Evolutionary conservation across 257 asterid genomes (phyloP).

Genomic region (Lycium ferocissimum): DNA sequence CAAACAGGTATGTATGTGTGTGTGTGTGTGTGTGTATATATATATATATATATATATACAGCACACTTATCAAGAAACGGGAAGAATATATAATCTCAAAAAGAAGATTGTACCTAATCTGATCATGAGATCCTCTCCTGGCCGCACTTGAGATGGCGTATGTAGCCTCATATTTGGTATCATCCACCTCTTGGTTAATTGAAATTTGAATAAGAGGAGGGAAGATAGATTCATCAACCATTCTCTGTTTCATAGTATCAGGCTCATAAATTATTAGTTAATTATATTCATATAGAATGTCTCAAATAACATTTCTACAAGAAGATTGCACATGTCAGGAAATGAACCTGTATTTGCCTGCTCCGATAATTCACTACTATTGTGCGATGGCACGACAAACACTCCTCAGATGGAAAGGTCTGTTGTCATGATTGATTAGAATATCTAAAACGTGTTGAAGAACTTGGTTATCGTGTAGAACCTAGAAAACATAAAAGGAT

Average conservation of each 20-base stretch:
- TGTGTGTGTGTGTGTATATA: too few relatives aligned
- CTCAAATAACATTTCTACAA: not conserved
- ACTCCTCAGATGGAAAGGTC: not conserved
- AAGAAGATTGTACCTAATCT: conserved; percentile 22
- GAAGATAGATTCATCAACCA: conserved; percentile 6
- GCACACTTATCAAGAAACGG: not conserved
- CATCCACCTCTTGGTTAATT: not conserved
- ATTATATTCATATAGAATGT: not conserved
- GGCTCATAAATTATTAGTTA: not conserved
- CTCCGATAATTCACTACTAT: not conserved
- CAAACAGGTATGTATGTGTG: not conserved
- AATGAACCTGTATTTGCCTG: conserved; percentile 27
- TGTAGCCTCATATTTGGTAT: conserved; percentile 10
- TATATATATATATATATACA: not conserved
- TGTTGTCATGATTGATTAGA: not conserved
- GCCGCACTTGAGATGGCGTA: not conserved
- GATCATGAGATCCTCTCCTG: conserved; percentile 13
- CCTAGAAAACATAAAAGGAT: not conserved
- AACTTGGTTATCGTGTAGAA: conserved; percentile 19
- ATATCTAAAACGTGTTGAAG: conserved; percentile 19
- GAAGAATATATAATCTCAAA: not conserved
- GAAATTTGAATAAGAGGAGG: not conserved
- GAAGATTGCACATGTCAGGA: not conserved
- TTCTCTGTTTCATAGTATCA: not conserved
- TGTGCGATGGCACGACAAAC: conserved; percentile 26